phyloP scores from a whole-genome alignment of 1,284 basidiomycete species.

The Phenoliferia sp. region DNA sequence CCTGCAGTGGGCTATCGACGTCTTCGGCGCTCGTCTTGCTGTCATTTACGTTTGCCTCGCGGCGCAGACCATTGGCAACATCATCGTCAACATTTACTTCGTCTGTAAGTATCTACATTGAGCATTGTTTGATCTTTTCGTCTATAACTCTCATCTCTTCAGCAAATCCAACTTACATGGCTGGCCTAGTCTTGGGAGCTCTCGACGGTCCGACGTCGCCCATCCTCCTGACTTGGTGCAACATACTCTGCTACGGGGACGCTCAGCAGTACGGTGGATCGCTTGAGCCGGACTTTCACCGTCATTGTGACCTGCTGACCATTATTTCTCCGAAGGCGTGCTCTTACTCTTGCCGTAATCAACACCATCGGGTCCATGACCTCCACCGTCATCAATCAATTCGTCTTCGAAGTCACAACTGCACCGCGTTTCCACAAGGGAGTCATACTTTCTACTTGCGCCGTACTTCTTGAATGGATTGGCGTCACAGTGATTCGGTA shows the following conservation, averaged over 20 bases:
- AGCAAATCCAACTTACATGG: neutral
- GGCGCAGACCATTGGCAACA: neutral
- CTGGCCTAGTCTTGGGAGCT: neutral
- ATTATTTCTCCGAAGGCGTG: neutral
- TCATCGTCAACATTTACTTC: neutral
- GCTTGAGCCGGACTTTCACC: neutral
- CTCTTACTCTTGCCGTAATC: constrained; percentile 2
- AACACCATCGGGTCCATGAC: neutral
- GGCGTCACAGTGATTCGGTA: constrained; percentile 4
- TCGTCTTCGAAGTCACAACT: neutral
- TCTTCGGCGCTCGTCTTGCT: constrained; percentile 1
- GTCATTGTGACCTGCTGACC: neutral
- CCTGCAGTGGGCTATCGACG: constrained; percentile 2
- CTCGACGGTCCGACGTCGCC: constrained; percentile 6
- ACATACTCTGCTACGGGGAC: neutral
- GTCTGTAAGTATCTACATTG: neutral
- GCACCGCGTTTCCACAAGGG: constrained; percentile 1
- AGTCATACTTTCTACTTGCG: neutral
- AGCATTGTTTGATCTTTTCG: neutral
- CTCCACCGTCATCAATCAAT: constrained; percentile 2
- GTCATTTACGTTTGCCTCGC: neutral
- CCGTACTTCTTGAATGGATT: neutral
- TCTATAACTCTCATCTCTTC: neutral
- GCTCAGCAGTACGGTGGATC: neutral
- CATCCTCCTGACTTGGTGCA: constrained; percentile 1